A percentile compares a stretch with the other conserved stretches of the same genome.
phyloP scores from a whole-genome alignment of 1,284 basidiomycete species.

The Ceratobasidium sp. region DNA sequence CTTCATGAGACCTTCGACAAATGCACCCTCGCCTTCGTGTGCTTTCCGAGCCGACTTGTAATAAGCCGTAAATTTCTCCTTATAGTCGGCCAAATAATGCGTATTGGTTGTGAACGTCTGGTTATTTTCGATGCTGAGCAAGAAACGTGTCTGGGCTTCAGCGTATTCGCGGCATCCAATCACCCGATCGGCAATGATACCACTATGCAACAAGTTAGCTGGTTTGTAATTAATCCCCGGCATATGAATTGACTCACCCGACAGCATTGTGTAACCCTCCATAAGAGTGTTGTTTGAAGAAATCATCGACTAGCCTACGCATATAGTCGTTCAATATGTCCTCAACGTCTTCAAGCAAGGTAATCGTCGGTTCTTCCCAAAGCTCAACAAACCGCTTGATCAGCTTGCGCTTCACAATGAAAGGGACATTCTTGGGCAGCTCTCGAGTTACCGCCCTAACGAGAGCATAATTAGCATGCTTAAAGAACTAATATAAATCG shows the following conservation, averaged over 20 bases:
- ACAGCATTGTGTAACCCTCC: constrained; percentile 68
- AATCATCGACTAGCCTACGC: constrained; percentile 59
- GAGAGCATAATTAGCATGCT: neutral
- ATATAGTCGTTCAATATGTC: constrained; percentile 61
- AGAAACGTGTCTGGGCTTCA: constrained; percentile 31
- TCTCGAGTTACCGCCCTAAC: constrained; percentile 56
- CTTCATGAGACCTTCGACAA: constrained; percentile 24
- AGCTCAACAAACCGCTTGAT: constrained; percentile 54
- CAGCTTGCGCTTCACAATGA: constrained; percentile 54
- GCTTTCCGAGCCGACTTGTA: constrained; percentile 19
- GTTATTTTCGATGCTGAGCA: constrained; percentile 28
- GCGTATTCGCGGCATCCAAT: constrained; percentile 30
- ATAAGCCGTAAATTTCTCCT: constrained; percentile 49
- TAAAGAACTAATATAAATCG: neutral
- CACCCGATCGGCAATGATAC: constrained; percentile 28
- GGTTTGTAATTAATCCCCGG: too few relatives aligned
- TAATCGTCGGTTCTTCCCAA: constrained; percentile 62
- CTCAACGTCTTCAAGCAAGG: constrained; percentile 65
- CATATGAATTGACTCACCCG: constrained; percentile 59
- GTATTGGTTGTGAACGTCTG: constrained; percentile 40
- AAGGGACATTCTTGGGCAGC: constrained; percentile 58
- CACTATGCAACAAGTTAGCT: too few relatives aligned
- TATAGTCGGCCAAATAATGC: constrained; percentile 58
- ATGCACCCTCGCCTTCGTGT: constrained; percentile 16
- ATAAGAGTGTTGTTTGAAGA: constrained; percentile 69